phyloP scores from a whole-genome alignment of 2,329 filamentous ascomycete genomes.

The Cordyceps javanica region DNA sequence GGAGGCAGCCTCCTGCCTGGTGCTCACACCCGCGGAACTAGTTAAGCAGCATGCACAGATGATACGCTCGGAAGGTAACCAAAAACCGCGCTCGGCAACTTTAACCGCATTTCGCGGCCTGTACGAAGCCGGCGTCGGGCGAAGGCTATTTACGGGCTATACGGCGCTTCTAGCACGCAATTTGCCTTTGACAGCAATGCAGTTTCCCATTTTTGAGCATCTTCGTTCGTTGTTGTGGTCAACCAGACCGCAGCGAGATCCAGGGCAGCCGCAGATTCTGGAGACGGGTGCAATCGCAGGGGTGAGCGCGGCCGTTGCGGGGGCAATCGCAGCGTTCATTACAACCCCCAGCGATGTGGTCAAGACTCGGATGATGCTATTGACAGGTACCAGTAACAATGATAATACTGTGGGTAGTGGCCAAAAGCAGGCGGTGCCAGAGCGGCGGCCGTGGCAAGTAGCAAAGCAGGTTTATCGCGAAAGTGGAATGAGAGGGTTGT shows the following conservation, averaged over 20 bases:
- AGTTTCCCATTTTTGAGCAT: slow-evolving; percentile 82
- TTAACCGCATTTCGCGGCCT: slow-evolving; percentile 43
- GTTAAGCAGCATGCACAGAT: slow-evolving; percentile 94
- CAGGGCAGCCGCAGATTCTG: slow-evolving; percentile 33
- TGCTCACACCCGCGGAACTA: slow-evolving; percentile 83
- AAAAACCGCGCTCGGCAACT: slow-evolving; percentile 32
- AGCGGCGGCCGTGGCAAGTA: slow-evolving; percentile 49
- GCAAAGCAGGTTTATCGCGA: slow-evolving; percentile 59
- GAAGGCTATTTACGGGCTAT: slow-evolving; percentile 66
- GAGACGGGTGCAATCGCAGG: slow-evolving; percentile 70
- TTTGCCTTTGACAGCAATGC: slow-evolving; percentile 78
- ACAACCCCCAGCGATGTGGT: slow-evolving; percentile 87
- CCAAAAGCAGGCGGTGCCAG: slow-evolving; percentile 16
- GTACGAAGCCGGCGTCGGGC: slow-evolving; percentile 46
- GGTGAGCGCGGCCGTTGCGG: slow-evolving; percentile 65
- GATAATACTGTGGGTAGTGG: slow-evolving; percentile 20
- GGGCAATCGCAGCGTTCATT: slow-evolving; percentile 68
- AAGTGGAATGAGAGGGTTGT: slow-evolving; percentile 66
- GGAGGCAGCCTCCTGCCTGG: slow-evolving; percentile 78
- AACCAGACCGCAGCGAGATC: slow-evolving; percentile 23
- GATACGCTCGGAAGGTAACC: slow-evolving; percentile 36
- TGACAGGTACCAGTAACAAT: slow-evolving; percentile 38
- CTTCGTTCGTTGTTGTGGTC: slow-evolving; percentile 50
- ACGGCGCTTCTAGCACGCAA: slow-evolving; percentile 76
- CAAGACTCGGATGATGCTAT: slow-evolving; percentile 84